phyloP scores from a whole-genome alignment of 805 yeast genomes.

The Vanderwaltozyma tropicalis region DNA sequence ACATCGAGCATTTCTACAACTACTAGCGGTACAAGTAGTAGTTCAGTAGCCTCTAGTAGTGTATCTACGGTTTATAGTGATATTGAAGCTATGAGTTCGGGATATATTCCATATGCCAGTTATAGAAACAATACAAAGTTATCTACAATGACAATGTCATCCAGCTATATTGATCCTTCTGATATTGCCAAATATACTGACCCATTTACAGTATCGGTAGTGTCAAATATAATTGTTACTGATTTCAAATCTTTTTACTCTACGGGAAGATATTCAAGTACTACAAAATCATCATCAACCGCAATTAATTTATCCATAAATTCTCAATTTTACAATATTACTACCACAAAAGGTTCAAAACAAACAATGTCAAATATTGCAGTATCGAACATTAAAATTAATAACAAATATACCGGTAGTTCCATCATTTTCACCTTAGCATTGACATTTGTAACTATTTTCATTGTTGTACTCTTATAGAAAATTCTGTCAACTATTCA shows the following conservation, averaged over 20 bases:
- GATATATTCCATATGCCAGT: constrained; percentile 42
- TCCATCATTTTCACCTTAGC: not conserved
- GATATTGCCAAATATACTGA: constrained; percentile 9
- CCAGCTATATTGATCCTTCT: not conserved
- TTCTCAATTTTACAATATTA: not conserved
- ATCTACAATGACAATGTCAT: constrained; percentile 4
- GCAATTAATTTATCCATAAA: constrained; percentile 5
- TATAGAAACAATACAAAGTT: constrained; percentile 19
- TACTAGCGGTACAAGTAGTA: not conserved
- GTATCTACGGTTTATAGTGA: not conserved
- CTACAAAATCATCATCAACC: constrained; percentile 5
- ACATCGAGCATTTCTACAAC: not conserved
- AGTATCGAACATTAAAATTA: not conserved
- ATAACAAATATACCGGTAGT: too few relatives aligned
- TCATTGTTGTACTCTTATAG: too few relatives aligned
- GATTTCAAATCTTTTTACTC: constrained; percentile 23
- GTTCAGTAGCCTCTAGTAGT: not conserved
- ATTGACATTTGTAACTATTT: too few relatives aligned
- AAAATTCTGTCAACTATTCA: too few relatives aligned
- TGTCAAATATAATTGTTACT: constrained; percentile 24
- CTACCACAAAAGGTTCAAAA: not conserved
- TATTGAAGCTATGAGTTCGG: constrained; percentile 28
- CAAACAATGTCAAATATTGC: not conserved
- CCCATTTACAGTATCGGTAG: constrained; percentile 20
- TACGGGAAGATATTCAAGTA: constrained; percentile 15